phyloP scores from a whole-genome alignment of 495 filamentous ascomycete species.

The Xylaria sp. region DNA sequence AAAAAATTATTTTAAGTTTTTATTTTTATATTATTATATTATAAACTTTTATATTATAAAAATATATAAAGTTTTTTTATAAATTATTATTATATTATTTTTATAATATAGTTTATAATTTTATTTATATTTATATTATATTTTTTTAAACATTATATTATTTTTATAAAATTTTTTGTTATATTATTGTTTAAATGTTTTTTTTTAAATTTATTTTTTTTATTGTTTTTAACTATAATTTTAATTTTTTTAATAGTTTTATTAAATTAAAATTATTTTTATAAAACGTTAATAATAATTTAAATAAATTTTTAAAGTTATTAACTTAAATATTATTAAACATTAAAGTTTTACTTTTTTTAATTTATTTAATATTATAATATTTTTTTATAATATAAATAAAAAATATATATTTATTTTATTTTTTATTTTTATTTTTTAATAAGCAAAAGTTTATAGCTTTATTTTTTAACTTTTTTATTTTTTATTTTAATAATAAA shows the following conservation, averaged over 20 bases:
- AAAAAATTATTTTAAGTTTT: too few relatives aligned
- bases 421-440: neutral
- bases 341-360: slow-evolving; percentile 1
- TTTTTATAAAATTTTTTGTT: neutral
- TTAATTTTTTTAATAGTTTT: neutral
- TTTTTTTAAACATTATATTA: neutral
- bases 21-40: neutral
- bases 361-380: neutral
- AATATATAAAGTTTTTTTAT: neutral
- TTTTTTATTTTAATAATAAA: neutral
- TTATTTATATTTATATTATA: neutral
- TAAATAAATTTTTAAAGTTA: neutral
- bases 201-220: slow-evolving; percentile 3
- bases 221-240: neutral
- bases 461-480: too few relatives aligned
- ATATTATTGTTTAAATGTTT: neutral
- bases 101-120: neutral
- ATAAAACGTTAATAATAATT: too few relatives aligned
- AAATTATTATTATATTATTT: neutral
- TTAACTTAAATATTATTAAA: neutral
- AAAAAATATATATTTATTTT: neutral
- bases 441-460: too few relatives aligned
- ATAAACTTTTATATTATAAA: neutral
- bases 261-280: neutral
- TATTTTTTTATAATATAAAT: neutral